Conservation (phyloP, 2,329 filamentous ascomycete species). For the Verticillium nonalfalfae region DNA sequence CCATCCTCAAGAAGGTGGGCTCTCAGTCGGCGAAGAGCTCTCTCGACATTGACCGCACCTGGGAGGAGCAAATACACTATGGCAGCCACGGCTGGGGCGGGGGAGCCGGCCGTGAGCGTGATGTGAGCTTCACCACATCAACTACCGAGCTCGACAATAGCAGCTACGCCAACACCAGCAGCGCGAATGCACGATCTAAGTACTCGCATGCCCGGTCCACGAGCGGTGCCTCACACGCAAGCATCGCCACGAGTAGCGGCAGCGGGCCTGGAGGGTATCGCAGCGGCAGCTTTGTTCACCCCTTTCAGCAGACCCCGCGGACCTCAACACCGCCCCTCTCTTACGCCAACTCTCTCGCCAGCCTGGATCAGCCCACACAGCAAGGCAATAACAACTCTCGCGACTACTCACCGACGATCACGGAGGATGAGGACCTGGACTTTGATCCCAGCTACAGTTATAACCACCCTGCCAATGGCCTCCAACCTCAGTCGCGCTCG, state of each 20-base stretch:
- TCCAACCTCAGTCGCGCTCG: constrained; percentile 12
- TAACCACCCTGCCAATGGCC: constrained; percentile 5
- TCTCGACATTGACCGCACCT: constrained; percentile 51
- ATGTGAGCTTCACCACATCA: constrained; percentile 41
- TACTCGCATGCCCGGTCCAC: constrained; percentile 52
- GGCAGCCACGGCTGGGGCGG: constrained; percentile 23
- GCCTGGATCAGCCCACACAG: constrained; percentile 32
- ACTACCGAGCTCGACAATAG: constrained; percentile 19
- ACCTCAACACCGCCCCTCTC: constrained; percentile 54
- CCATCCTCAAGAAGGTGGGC: constrained; percentile 54
- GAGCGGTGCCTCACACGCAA: constrained; percentile 51
- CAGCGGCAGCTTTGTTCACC: constrained; percentile 49
- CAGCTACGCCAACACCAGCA: constrained; percentile 6
- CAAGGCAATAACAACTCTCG: constrained; percentile 22
- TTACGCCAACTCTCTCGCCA: constrained; percentile 50
- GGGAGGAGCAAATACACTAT: constrained; percentile 46
- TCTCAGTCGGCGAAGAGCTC: constrained; percentile 54
- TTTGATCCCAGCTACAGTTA: constrained; percentile 6
- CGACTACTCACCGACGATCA: constrained; percentile 51
- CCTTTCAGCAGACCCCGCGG: constrained; percentile 58
- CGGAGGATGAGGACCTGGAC: constrained; percentile 41
- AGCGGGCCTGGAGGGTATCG: constrained; percentile 35
- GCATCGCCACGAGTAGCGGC: constrained; percentile 42
- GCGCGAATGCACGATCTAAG: constrained; percentile 23
- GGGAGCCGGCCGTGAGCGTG: constrained; percentile 2